These are phyloP conservation scores for Crucihimalaya himalaica DNA, from an alignment of 345 rosid species.

Conservation along the genomic window DNA sequence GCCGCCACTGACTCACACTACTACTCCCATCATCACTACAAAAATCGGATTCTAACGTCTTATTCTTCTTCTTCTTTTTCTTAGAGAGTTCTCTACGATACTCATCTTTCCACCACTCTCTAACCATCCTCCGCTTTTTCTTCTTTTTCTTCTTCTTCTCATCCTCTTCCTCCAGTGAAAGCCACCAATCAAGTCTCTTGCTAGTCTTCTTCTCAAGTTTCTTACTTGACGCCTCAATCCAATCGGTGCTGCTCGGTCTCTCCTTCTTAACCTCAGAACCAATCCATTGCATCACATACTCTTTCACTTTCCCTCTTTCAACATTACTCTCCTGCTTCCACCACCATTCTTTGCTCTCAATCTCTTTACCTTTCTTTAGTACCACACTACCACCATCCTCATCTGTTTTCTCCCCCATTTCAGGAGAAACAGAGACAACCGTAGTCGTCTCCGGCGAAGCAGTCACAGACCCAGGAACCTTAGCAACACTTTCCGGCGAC, in stretches of 20 bases:
- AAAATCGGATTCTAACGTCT: conserved; percentile 44
- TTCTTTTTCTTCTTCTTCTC: conserved; percentile 43
- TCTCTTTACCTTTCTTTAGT: conserved; percentile 38
- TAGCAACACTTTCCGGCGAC: conserved; percentile 55
- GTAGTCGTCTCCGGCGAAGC: conserved; percentile 57
- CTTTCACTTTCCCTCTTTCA: conserved; percentile 64
- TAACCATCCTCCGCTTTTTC: conserved; percentile 71
- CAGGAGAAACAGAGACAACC: conserved; percentile 40
- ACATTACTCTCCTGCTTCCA: conserved; percentile 61
- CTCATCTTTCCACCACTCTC: conserved; percentile 99
- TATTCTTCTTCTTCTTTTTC: conserved; percentile 63
- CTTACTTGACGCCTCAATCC: conserved; percentile 46
- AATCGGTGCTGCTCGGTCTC: conserved; percentile 62
- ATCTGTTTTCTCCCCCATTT: conserved; percentile 39
- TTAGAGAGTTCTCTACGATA: conserved; percentile 74
- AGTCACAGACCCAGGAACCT: conserved; percentile 30
- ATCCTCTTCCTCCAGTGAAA: conserved; percentile 69
- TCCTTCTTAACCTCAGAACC: conserved; percentile 81
- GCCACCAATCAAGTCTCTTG: conserved; percentile 92
- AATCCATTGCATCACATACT: conserved; percentile 96
- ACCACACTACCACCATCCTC: conserved; percentile 45
- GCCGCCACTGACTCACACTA: conserved; percentile 65
- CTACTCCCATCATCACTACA: conserved; percentile 40
- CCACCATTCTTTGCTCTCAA: conserved; percentile 61
- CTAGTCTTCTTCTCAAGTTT: conserved; percentile 51